Conservation (phyloP, 1,139 yeast genomes). For the Candida buenavistaensis region DNA sequence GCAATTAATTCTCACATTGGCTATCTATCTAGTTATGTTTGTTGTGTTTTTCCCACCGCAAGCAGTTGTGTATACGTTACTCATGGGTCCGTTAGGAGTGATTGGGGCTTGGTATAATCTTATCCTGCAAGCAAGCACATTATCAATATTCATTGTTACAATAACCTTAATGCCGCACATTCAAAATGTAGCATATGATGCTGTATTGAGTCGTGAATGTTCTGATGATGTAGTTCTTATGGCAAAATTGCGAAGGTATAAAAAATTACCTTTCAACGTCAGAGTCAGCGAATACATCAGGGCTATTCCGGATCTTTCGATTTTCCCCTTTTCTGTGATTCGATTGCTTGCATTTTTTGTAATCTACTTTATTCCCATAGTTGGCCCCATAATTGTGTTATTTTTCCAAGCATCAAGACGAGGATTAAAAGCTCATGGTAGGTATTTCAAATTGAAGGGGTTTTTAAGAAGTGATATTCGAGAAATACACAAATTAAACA, state of each 20-base stretch:
- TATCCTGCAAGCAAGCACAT: conserved; percentile 51
- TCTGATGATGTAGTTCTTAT: conserved; percentile 46
- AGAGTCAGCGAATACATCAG: conserved; percentile 24
- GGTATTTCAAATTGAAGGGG: conserved; percentile 64
- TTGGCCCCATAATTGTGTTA: conserved; percentile 60
- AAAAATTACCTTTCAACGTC: conserved; percentile 31
- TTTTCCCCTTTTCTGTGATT: conserved; percentile 24
- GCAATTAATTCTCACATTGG: conserved; percentile 42
- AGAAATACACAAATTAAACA: conserved; percentile 26
- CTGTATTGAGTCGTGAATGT: conserved; percentile 51
- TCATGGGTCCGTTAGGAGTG: conserved; percentile 57
- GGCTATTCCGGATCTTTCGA: conserved; percentile 25
- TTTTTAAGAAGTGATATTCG: conserved; percentile 41
- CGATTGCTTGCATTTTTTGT: conserved; percentile 32
- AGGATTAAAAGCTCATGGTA: conserved; percentile 54
- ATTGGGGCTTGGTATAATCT: conserved; percentile 54
- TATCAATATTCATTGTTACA: conserved; percentile 53
- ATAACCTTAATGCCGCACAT: conserved; percentile 58
- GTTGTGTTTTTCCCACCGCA: conserved; percentile 48
- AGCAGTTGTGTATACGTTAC: conserved; percentile 44
- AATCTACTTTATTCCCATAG: conserved; percentile 55
- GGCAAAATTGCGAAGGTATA: conserved; percentile 33
- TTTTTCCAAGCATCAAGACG: conserved; percentile 58
- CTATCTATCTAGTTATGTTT: conserved; percentile 42
- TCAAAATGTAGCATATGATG: conserved; percentile 56